Conservation (phyloP, 371 early-diverging fungal species). For the Capillidium rhysosporum region DNA sequence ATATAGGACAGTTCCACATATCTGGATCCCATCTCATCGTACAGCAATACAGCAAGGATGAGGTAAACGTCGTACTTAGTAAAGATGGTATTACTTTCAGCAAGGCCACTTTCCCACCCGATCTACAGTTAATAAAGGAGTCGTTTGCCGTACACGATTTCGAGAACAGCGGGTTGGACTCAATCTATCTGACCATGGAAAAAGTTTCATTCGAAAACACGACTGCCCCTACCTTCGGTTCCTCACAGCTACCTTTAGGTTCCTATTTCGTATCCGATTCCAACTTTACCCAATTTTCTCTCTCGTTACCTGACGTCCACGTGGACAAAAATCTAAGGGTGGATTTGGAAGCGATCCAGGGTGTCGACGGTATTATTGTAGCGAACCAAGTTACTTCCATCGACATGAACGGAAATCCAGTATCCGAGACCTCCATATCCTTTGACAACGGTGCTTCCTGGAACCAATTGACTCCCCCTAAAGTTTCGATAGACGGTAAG, state of each 20-base stretch:
- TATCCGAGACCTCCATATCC: slow-evolving; percentile 24
- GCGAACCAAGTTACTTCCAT: slow-evolving; percentile 72
- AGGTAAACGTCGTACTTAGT: slow-evolving; percentile 35
- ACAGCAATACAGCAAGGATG: slow-evolving; percentile 48
- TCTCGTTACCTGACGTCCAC: slow-evolving; percentile 58
- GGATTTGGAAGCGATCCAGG: slow-evolving; percentile 78
- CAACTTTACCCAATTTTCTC: slow-evolving; percentile 54
- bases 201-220: background rate
- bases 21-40: background rate
- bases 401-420: slow-evolving; percentile 35
- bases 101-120: slow-evolving; percentile 46
- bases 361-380: slow-evolving; percentile 63
- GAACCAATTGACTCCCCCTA: background rate
- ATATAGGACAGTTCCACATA: background rate
- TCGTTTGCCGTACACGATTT: slow-evolving; percentile 69
- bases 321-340: slow-evolving; percentile 47
- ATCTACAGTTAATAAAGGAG: slow-evolving; percentile 7
- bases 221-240: background rate
- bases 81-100: slow-evolving; percentile 49
- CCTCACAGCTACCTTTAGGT: slow-evolving; percentile 18
- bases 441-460: slow-evolving; percentile 6
- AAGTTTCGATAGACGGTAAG: background rate
- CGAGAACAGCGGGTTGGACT: slow-evolving; percentile 29
- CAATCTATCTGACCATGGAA: background rate
- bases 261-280: slow-evolving; percentile 63